phyloP scores from a whole-genome alignment of 257 asterid genomes.

The Solanum chilense region DNA sequence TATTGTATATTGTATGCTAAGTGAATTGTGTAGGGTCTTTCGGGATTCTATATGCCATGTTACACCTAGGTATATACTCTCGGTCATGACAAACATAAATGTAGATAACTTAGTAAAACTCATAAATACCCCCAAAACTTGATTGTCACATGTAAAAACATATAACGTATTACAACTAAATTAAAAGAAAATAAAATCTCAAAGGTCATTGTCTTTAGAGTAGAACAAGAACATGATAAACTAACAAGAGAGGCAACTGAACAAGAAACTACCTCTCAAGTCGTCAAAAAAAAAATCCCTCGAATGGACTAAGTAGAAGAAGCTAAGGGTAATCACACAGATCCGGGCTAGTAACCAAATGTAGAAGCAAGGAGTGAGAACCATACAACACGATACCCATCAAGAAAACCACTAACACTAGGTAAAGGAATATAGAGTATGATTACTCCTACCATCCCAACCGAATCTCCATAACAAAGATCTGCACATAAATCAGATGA shows the following conservation, averaged over 20 bases:
- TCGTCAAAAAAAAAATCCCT: neutral
- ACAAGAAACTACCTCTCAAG: neutral
- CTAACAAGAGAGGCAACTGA: neutral
- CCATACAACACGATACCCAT: neutral
- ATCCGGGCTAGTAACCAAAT: too few relatives aligned
- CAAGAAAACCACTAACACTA: neutral
- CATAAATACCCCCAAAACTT: neutral
- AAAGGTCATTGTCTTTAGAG: neutral
- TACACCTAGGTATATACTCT: neutral
- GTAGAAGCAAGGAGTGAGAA: neutral
- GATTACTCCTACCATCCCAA: neutral
- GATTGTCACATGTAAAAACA: neutral
- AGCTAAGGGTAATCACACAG: neutral
- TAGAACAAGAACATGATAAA: neutral
- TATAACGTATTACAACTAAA: neutral
- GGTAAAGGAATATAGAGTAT: neutral
- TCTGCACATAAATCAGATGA: too few relatives aligned
- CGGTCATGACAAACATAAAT: neutral
- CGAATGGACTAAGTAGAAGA: neutral
- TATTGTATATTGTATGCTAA: too few relatives aligned
- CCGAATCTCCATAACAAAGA: neutral
- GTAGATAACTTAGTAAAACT: neutral
- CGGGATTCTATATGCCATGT: neutral
- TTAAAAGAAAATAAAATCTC: neutral
- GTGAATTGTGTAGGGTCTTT: neutral